Percentiles rank a stretch among this genome's conserved stretches.
Evolutionary conservation across 129 eudicot genomes (phyloP).

Genomic region (Saposhnikovia divaricata): DNA sequence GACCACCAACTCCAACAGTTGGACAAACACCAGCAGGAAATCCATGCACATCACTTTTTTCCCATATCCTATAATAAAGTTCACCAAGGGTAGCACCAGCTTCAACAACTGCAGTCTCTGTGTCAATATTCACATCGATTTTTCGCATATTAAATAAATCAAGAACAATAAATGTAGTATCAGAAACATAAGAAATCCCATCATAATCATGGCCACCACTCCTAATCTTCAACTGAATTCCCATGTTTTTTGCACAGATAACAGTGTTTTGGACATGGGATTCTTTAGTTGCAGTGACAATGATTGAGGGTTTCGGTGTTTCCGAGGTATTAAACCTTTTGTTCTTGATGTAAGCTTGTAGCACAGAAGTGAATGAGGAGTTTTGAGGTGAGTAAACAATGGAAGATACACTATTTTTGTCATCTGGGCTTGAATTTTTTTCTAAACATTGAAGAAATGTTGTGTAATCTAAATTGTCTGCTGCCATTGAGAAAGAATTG

Average conservation of each 20-base stretch:
- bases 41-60: constrained; percentile 31
- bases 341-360: constrained; percentile 39
- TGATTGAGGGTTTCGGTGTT: constrained; percentile 39
- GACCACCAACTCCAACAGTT: constrained; percentile 33
- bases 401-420: constrained; percentile 18
- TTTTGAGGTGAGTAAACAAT: constrained; percentile 32
- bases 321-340: constrained; percentile 31
- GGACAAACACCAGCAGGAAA: constrained; percentile 36
- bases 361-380: constrained; percentile 27
- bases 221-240: constrained; percentile 28
- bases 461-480: constrained; percentile 18
- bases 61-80: constrained; percentile 30
- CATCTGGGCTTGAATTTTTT: constrained; percentile 17
- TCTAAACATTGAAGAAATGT: constrained; percentile 28
- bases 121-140: constrained; percentile 10
- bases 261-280: constrained; percentile 41
- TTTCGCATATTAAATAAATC: constrained; percentile 28
- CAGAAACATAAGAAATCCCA: constrained; percentile 30
- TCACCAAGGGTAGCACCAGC: constrained; percentile 38
- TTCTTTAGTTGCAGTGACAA: constrained; percentile 30
- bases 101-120: constrained; percentile 24
- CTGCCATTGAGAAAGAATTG: constrained; percentile 10
- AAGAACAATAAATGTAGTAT: constrained; percentile 19
- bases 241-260: constrained; percentile 26
- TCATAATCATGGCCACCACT: constrained; percentile 42